These are phyloP conservation scores for Ajuga reptans DNA, from an alignment of 305 asterid genomes.

Conservation along the genomic window DNA sequence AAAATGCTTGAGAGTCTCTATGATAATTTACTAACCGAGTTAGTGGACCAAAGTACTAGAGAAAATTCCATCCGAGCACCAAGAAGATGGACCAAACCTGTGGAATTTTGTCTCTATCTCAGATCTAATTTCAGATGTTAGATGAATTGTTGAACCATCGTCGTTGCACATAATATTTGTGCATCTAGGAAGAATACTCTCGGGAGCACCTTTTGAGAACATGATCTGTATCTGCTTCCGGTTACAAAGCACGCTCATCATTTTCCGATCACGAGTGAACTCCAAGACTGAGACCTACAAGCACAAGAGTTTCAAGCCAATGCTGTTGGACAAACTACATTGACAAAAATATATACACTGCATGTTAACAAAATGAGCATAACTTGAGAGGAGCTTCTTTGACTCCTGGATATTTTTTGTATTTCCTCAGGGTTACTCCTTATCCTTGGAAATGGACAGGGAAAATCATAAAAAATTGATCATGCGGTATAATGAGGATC, in stretches of 20 bases:
- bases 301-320: slow-evolving; percentile 19
- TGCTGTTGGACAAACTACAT: not conserved
- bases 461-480: not conserved
- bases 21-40: not conserved
- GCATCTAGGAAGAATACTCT: slow-evolving; percentile 89
- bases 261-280: slow-evolving; percentile 97
- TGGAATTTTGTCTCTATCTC: slow-evolving; percentile 72
- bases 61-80: not conserved
- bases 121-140: slow-evolving; percentile 71
- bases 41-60: not conserved
- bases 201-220: slow-evolving; percentile 99
- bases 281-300: slow-evolving; percentile 81
- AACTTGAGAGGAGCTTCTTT: slow-evolving; percentile 6
- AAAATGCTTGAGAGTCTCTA: slow-evolving; percentile 11
- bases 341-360: not conserved
- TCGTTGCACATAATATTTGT: slow-evolving; percentile 78
- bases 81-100: slow-evolving; percentile 40
- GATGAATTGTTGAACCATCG: slow-evolving; percentile 74
- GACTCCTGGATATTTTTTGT: slow-evolving; percentile 7
- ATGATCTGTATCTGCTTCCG: slow-evolving; percentile 85
- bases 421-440: not conserved
- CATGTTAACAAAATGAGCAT: not conserved
- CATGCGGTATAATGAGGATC: slow-evolving; percentile 1
- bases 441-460: not conserved
- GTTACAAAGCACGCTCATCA: slow-evolving; percentile 99